A percentile compares a stretch with the other conserved stretches of the same genome.
phyloP scores from a whole-genome alignment of 306 rosid species.

The Vigna angularis region DNA sequence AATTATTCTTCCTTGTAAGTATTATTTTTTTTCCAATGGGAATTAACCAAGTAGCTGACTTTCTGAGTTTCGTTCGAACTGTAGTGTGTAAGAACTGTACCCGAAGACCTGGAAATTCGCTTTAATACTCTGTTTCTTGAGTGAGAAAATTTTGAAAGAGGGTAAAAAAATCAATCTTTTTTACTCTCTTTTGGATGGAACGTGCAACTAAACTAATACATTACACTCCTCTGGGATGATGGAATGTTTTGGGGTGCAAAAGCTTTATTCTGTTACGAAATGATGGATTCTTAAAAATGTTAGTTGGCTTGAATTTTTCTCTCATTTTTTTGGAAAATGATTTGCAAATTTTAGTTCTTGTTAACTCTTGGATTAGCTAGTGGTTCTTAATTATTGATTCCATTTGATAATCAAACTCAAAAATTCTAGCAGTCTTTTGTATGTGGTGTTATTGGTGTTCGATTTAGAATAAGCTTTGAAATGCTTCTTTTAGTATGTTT shows the following conservation, averaged over 20 bases:
- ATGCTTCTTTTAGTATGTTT: constrained; percentile 11
- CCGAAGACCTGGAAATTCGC: background rate
- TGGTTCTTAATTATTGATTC: background rate
- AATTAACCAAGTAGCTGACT: background rate
- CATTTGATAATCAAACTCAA: background rate
- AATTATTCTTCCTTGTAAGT: background rate
- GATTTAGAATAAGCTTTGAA: constrained; percentile 5
- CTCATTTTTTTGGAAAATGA: background rate
- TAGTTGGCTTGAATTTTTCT: background rate
- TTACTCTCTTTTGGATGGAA: background rate
- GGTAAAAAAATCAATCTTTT: background rate
- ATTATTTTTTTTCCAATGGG: background rate
- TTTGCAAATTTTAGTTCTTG: background rate
- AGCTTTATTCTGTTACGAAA: background rate
- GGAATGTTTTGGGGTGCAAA: background rate
- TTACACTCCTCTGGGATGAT: background rate
- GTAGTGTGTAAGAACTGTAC: background rate
- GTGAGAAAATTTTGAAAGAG: background rate
- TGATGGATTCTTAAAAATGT: background rate
- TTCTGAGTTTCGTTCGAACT: background rate
- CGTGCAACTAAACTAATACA: background rate
- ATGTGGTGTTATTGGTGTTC: background rate
- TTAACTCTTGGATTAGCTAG: constrained; percentile 9
- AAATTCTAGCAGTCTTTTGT: background rate
- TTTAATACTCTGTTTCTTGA: background rate